Conservation (phyloP, 371 early-diverging fungal species). For the Mucor circinelloides region DNA sequence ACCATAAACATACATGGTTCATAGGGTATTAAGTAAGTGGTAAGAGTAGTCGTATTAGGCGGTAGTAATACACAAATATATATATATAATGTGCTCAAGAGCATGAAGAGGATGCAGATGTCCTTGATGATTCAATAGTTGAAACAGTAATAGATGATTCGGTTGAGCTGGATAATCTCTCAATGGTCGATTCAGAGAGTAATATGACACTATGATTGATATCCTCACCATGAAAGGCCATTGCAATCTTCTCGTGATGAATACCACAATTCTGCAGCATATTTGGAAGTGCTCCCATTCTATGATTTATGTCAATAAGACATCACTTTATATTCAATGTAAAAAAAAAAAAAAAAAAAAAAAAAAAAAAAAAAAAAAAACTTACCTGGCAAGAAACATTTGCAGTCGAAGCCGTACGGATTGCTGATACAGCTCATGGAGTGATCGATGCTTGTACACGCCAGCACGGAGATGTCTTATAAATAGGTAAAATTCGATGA, state of each 20-base stretch:
- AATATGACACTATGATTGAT: slow-evolving; percentile 7
- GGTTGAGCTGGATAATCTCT: slow-evolving; percentile 28
- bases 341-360: too few relatives aligned
- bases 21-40: too few relatives aligned
- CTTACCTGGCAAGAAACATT: slow-evolving; percentile 58
- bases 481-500: slow-evolving; percentile 80
- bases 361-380: too few relatives aligned
- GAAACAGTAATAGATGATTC: slow-evolving; percentile 32
- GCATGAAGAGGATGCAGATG: slow-evolving; percentile 15
- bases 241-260: slow-evolving; percentile 20
- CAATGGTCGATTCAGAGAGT: slow-evolving; percentile 10
- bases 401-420: slow-evolving; percentile 64
- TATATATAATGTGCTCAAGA: not conserved
- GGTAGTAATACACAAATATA: slow-evolving; percentile 4
- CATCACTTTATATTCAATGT: too few relatives aligned
- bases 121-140: slow-evolving; percentile 20
- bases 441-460: slow-evolving; percentile 64
- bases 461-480: slow-evolving; percentile 75
- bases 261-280: slow-evolving; percentile 30
- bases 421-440: slow-evolving; percentile 70
- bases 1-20: too few relatives aligned
- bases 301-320: not conserved
- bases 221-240: slow-evolving; percentile 27
- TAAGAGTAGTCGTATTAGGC: not conserved
- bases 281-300: slow-evolving; percentile 40